These are phyloP conservation scores for Hansenula anomala DNA, from an alignment of 1,139 yeast genomes.

Conservation along the genomic window DNA sequence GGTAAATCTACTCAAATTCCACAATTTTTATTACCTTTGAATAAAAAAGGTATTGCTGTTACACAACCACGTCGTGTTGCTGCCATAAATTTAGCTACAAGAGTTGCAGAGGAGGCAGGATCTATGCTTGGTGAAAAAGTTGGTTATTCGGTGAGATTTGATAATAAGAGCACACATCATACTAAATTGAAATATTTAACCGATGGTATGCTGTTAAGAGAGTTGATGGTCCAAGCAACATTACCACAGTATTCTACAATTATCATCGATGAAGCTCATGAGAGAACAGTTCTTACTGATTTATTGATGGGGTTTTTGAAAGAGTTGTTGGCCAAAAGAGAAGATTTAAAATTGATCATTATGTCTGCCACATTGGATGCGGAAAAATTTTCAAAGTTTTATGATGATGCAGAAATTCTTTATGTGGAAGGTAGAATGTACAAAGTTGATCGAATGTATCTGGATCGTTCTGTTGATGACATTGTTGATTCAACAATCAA, in stretches of 20 bases:
- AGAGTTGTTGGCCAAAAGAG: slow-evolving; percentile 48
- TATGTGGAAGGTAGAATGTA: slow-evolving; percentile 88
- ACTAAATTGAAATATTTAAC: slow-evolving; percentile 84
- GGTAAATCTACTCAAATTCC: slow-evolving; percentile 99
- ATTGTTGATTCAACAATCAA: slow-evolving; percentile 76
- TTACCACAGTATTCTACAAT: slow-evolving; percentile 67
- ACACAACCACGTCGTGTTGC: slow-evolving; percentile 99
- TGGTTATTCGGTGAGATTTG: slow-evolving; percentile 94
- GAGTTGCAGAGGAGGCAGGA: slow-evolving; percentile 90
- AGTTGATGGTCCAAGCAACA: slow-evolving; percentile 70
- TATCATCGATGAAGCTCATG: slow-evolving; percentile 97
- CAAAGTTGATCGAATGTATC: slow-evolving; percentile 71
- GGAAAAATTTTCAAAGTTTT: slow-evolving; percentile 76
- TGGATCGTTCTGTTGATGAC: slow-evolving; percentile 63
- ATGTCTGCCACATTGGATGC: slow-evolving; percentile 98
- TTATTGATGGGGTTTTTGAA: slow-evolving; percentile 84
- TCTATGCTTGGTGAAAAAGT: slow-evolving; percentile 72
- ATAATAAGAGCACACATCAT: slow-evolving; percentile 41
- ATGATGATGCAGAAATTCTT: slow-evolving; percentile 70
- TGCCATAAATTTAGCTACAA: slow-evolving; percentile 87
- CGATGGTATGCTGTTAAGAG: slow-evolving; percentile 96
- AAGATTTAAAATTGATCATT: slow-evolving; percentile 45
- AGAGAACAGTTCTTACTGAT: slow-evolving; percentile 89
- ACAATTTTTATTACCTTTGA: slow-evolving; percentile 64
- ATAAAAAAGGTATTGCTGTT: slow-evolving; percentile 65